Evolutionary conservation across 768 basidiomycete species (phyloP).

Genomic region (Tricholoma bakamatsutake): DNA sequence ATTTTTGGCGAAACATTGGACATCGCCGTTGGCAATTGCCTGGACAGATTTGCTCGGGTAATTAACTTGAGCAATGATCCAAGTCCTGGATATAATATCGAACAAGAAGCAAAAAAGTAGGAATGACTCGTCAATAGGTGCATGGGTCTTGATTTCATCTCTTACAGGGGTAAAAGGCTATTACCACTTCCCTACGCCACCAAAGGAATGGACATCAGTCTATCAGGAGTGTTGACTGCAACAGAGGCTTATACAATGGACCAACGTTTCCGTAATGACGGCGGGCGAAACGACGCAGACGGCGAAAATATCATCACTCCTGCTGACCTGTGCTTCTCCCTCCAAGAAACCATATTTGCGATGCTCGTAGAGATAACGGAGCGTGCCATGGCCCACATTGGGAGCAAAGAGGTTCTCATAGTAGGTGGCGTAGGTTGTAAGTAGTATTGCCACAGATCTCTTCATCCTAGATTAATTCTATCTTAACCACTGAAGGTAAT

Average conservation of each 20-base stretch:
- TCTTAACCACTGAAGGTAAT: slow-evolving; percentile 54
- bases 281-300: slow-evolving; percentile 28
- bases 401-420: slow-evolving; percentile 91
- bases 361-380: slow-evolving; percentile 99
- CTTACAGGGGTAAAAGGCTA: slow-evolving; percentile 71
- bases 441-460: slow-evolving; percentile 23
- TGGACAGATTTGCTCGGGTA: slow-evolving; percentile 94
- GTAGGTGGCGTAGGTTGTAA: slow-evolving; percentile 99
- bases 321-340: slow-evolving; percentile 93
- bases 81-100: slow-evolving; percentile 94
- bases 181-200: slow-evolving; percentile 89
- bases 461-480: not conserved
- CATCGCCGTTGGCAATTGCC: slow-evolving; percentile 98
- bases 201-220: slow-evolving; percentile 96
- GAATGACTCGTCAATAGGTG: slow-evolving; percentile 11
- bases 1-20: slow-evolving; percentile 99
- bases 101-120: slow-evolving; percentile 89
- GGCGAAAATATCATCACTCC: slow-evolving; percentile 78
- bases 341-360: slow-evolving; percentile 95
- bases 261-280: slow-evolving; percentile 66
- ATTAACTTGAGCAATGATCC: slow-evolving; percentile 95
- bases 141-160: not conserved
- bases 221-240: slow-evolving; percentile 90
- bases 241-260: slow-evolving; percentile 85
- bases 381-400: slow-evolving; percentile 98